A percentile compares a stretch with the other conserved stretches of the same genome.
phyloP scores from a whole-genome alignment of 2,329 filamentous ascomycete species.

The Penicillium sp. region DNA sequence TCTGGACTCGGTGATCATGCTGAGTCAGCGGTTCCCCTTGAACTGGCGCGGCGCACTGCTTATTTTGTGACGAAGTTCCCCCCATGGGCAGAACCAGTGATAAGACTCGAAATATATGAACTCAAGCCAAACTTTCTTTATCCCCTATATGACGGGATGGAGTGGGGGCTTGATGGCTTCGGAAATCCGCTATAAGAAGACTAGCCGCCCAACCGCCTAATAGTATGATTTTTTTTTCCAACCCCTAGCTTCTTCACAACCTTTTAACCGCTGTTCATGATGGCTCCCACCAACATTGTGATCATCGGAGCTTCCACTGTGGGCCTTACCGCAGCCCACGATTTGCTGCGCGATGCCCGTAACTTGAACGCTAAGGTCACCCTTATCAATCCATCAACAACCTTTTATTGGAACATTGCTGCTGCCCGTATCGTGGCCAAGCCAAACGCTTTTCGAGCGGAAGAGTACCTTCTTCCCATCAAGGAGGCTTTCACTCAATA shows the following conservation, averaged over 20 bases:
- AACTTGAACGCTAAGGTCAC: constrained; percentile 46
- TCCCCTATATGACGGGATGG: not conserved
- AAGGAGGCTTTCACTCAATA: constrained; percentile 54
- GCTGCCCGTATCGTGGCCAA: constrained; percentile 56
- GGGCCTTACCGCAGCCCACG: constrained; percentile 38
- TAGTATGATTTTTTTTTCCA: not conserved
- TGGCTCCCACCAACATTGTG: constrained; percentile 28
- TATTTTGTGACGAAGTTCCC: too few relatives aligned
- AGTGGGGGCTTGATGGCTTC: not conserved
- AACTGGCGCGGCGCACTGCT: too few relatives aligned
- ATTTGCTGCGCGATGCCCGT: constrained; percentile 35
- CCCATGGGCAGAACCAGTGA: too few relatives aligned
- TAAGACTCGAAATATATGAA: not conserved
- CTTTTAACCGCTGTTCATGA: not conserved
- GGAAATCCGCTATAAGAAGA: not conserved
- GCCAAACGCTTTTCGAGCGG: constrained; percentile 46
- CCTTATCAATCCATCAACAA: constrained; percentile 54
- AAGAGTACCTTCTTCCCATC: constrained; percentile 53
- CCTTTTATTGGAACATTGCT: constrained; percentile 56
- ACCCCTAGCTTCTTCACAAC: not conserved
- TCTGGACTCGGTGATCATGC: too few relatives aligned
- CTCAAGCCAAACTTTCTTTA: not conserved
- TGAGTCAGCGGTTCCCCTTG: too few relatives aligned
- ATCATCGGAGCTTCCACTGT: constrained; percentile 42
- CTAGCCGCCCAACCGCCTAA: not conserved